Evolutionary conservation across 2,329 filamentous ascomycete species (phyloP).

Genomic region (Chalaropsis thielavioides): DNA sequence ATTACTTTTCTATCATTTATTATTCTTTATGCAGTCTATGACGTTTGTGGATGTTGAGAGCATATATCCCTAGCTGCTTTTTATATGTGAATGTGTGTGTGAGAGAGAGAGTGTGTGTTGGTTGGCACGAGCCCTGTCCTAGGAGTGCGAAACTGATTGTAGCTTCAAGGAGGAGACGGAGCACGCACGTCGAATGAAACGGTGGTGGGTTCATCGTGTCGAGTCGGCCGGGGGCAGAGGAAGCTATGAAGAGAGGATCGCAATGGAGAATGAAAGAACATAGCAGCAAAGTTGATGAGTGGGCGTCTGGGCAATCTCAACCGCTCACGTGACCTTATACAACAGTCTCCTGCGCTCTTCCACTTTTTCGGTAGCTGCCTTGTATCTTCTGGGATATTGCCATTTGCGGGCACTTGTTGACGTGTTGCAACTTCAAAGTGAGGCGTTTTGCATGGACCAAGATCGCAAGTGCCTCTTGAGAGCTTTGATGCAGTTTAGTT

Average conservation of each 20-base stretch:
- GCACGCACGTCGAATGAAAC: not conserved
- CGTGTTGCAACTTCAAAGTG: not conserved
- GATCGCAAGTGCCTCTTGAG: slow-evolving; percentile 5
- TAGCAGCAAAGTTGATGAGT: too few species aligned
- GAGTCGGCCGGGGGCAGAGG: too few species aligned
- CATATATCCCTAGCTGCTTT: not conserved
- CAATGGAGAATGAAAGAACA: too few species aligned
- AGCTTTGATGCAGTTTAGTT: not conserved
- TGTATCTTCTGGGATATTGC: not conserved
- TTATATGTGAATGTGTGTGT: not conserved
- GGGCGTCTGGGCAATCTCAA: too few species aligned
- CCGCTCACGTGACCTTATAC: too few species aligned
- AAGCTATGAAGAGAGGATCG: too few species aligned
- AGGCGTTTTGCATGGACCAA: not conserved
- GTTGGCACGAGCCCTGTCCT: not conserved
- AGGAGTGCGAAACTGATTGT: not conserved
- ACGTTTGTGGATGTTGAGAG: too few species aligned
- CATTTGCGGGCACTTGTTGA: not conserved
- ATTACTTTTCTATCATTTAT: not conserved
- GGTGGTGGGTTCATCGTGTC: not conserved
- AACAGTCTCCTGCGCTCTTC: too few species aligned
- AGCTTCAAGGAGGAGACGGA: not conserved
- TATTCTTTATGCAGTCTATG: not conserved
- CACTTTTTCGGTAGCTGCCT: too few species aligned
- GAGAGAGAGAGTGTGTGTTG: too few species aligned